Base-by-base conservation (phyloP, 2,329 filamentous ascomycete species). In the Sporothrix euskadiensis region DNA sequence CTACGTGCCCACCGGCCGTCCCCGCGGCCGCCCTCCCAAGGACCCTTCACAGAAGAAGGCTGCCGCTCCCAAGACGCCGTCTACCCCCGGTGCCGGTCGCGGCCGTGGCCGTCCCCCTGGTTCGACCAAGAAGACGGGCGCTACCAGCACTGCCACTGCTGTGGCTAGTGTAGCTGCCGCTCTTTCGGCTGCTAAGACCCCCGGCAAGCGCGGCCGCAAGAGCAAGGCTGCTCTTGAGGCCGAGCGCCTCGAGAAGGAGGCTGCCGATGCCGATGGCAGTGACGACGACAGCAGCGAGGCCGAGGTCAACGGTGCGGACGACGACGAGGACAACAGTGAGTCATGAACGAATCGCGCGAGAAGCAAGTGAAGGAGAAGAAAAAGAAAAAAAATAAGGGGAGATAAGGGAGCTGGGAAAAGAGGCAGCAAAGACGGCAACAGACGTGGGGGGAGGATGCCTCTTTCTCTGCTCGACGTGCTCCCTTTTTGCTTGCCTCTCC, bases 1-100 rank as follows among this genome's bases (percentile, higher is more conserved):
- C 30, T 76, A 77, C 63, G 77, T 77, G 71, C 76, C 77, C 6
- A 77, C 77, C 4, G 77, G 77, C 26, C 76, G 77, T 47, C 75
- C 75, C 4, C 76, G 77, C 32, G 77, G 77, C 47, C 75, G 77
- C 1, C 76, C 77, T 3, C 74, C 76, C 71, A 77, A 77, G 73
- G 73, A 76, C 72, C 75, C 77, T 8, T 73, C 74, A 12, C 70
- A 74, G 73, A 72, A 74, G 69, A 76, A 76, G 75, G 44, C 73
- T 3, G 54, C 75, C 2, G 41, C 69, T 4, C 39, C 71, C 59
- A 76, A 76, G 72, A 71, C 35, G 61, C 71, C 59, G 30, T 69
- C 41, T 14, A 70, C 47, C 2, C 41, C 75, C 1, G 74, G 74
- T 19, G 32, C 73, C 3, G 75, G 75, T 30, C 75, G 75, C n/a